Base-by-base conservation (phyloP, 2,329 filamentous ascomycete genomes). In the Diaporthe humulicola region DNA sequence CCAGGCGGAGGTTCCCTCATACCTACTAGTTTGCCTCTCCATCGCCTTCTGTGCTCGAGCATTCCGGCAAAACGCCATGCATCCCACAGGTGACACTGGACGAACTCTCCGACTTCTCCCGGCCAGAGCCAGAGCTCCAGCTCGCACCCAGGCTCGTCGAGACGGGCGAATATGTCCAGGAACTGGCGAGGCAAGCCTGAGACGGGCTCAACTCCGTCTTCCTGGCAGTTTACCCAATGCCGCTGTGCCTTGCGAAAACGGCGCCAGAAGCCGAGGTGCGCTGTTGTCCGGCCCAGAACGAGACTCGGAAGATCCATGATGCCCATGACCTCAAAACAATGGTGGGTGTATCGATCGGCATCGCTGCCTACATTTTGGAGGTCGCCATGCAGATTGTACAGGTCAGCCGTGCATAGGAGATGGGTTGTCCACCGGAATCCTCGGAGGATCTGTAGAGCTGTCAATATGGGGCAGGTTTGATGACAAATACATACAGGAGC, bases 61-160 rank as follows among this genome's bases (percentile, higher is more conserved):
- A 82, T 76, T 0, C 79, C 80, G 3, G 80, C 71, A 33, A 80
- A 48, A 1, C 80, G 78, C 72, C 78, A 81, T 0, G 79, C 76
- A 25, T 82, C 80, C 80, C 80, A 82, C 4, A 81, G 76, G 45
- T 81, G 80, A 38, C 77, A 79, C 33, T 81, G 80, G 1, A 78
- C 77, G 30, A 80, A 72, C 42, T 79, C 75, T 0, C 80, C 80
- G 8, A 78, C 75, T 2, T 81, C 73, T 0, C 80, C 80, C 0
- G 79, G 78, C 80, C 80, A 82, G 0, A 54, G 54, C 15, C 72
- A 71, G 38, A 82, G 67, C 0, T 74, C 76, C 0, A 56, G 42
- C 45, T 82, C 80, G 2, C 76, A 71, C 12, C 74, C 71, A 56
- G 66, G 54, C 52, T 74, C 64, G 19, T 45, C 50, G 1, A 82